Conservation (phyloP, 208 protist species). For the Trypanosoma caninum region DNA sequence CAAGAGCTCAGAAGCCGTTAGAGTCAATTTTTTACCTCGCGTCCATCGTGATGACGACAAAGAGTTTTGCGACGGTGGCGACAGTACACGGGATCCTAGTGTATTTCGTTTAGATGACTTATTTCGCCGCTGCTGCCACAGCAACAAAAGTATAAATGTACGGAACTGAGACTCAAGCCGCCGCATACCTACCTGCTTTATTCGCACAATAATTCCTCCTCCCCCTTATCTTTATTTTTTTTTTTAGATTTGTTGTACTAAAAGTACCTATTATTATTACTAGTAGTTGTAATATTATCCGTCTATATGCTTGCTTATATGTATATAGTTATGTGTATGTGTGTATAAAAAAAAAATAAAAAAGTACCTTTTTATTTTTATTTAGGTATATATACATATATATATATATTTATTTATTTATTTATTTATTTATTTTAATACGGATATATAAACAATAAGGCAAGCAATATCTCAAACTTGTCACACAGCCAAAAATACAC, state of each 20-base stretch:
- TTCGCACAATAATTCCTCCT: too few species aligned
- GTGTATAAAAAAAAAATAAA: too few species aligned
- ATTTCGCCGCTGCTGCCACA: neutral
- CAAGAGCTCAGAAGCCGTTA: conserved; percentile 14
- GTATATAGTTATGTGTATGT: too few species aligned
- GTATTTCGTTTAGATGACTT: neutral
- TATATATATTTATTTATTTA: too few species aligned
- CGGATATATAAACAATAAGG: neutral
- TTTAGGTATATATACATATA: too few species aligned
- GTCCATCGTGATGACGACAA: neutral
- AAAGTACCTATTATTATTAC: too few species aligned
- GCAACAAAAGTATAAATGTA: neutral
- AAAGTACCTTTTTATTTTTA: neutral
- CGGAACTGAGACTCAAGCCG: neutral
- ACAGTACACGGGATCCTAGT: neutral
- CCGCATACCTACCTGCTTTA: conserved; percentile 1
- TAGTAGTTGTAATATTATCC: too few species aligned
- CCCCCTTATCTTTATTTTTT: too few species aligned
- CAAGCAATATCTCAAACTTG: neutral
- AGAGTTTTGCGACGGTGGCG: neutral
- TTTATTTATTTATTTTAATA: too few species aligned
- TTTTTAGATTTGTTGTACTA: too few species aligned
- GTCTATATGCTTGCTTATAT: too few species aligned
- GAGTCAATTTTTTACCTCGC: neutral
- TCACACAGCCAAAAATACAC: too few species aligned